Evolutionary conservation across 441 rosid species (phyloP), one percentile per base, ranked within the genome.

Genomic region (Kokia cookei): DNA sequence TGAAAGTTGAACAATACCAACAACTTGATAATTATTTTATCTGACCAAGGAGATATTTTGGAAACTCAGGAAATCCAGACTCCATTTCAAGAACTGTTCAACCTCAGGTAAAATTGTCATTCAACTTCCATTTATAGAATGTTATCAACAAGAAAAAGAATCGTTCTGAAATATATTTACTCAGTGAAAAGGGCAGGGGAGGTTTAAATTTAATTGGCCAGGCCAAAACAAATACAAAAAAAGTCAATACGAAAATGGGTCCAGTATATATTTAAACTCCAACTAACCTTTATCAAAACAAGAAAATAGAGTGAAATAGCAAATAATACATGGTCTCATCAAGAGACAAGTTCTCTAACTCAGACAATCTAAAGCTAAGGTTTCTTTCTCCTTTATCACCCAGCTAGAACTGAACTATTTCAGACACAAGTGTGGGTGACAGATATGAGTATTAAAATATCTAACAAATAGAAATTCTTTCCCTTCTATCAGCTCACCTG

Each of bases 401-500:
- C 45, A 42, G 27, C 27, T 42, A 64, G 42, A n/a, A 64, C 40
- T 65, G 11, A 73, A 26, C 40, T 26, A 58, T 58, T 26, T 59
- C 17, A 15, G 10, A 13, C 64, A 26, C 40, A 27, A 27, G 64
- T 27, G 64, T 12, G 10, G 32, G 15, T 27, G 40, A 59, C 17
- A 14, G 63, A 26, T 59, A 14, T 9, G n/a, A 27, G 40, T 15
- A 69, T 48, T 47, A 63, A 54, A 40, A 67, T 19, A 70, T 71
- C 42, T 2, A 65, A 58, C 64, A 71, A 77, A n/a, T 22, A 35
- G 24, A 53, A 40, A 32, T 37, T 40, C 62, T 19, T 69, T 58
- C 77, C 19, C 60, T 62, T 64, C 65, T 32, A 64, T 26, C 32
- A 63, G 79, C 65, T 82, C 78, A 85, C 92, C 81, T 78, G 85